Conservation (phyloP, 495 filamentous ascomycete genomes). For the Penicillium parvum region DNA sequence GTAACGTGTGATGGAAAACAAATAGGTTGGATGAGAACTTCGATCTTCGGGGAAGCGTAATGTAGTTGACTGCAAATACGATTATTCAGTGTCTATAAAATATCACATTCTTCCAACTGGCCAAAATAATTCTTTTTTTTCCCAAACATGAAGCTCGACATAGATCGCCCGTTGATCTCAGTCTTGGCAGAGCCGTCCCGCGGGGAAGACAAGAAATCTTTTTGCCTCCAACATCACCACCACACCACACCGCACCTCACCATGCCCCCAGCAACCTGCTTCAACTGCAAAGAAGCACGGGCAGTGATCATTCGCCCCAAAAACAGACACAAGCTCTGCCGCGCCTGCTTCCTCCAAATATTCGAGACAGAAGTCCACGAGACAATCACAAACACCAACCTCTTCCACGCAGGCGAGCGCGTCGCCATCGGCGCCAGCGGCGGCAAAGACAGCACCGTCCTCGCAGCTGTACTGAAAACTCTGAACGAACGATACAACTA, state of each 20-base stretch:
- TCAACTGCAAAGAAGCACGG: conserved; percentile 66
- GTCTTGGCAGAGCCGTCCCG: too few species aligned
- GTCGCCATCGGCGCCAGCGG: conserved; percentile 95
- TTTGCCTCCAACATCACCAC: too few species aligned
- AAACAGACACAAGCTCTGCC: conserved; percentile 88
- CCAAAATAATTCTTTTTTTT: conserved; percentile 24
- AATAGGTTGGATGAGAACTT: neutral
- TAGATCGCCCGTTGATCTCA: too few species aligned
- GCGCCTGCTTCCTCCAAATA: conserved; percentile 73
- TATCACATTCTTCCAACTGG: neutral
- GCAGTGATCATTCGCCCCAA: conserved; percentile 92
- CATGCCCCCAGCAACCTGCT: conserved; percentile 64
- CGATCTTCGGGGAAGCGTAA: too few species aligned
- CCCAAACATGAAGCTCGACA: too few species aligned
- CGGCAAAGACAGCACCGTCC: conserved; percentile 95
- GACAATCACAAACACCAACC: conserved; percentile 71
- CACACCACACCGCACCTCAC: conserved; percentile 10
- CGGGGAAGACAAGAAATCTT: too few species aligned
- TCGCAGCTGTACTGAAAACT: conserved; percentile 91
- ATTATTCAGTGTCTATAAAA: too few species aligned
- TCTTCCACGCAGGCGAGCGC: conserved; percentile 81
- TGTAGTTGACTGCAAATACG: neutral
- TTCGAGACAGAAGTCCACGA: conserved; percentile 94
- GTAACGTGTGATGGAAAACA: neutral
- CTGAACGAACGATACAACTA: conserved; percentile 87